A percentile compares a stretch with the other conserved stretches of the same genome.
phyloP scores from a whole-genome alignment of 768 basidiomycete genomes.

The Collybia sordida region DNA sequence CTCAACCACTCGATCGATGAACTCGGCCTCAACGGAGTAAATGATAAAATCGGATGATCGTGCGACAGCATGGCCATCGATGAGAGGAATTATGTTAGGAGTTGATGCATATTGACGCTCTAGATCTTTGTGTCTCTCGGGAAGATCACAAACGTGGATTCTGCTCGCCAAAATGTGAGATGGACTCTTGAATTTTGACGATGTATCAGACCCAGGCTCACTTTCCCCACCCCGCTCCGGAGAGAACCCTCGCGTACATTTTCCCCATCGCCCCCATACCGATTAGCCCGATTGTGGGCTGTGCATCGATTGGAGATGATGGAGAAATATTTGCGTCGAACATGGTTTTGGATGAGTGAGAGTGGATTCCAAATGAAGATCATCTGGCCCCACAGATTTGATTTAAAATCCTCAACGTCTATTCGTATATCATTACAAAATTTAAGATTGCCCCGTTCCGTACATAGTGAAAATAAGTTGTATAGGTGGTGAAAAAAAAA shows the following conservation, averaged over 20 bases:
- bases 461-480: too few species aligned
- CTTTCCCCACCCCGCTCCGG: constrained; percentile 85
- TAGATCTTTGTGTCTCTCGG: constrained; percentile 68
- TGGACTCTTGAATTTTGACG: neutral
- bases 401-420: too few species aligned
- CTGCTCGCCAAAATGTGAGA: constrained; percentile 36
- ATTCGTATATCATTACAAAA: too few species aligned
- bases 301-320: constrained; percentile 33
- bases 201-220: constrained; percentile 30
- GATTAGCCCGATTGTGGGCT: constrained; percentile 86
- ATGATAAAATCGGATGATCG: constrained; percentile 91
- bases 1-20: constrained; percentile 77
- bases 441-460: too few species aligned
- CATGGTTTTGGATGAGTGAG: constrained; percentile 9
- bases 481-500: too few species aligned
- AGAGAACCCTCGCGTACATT: constrained; percentile 86
- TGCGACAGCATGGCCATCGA: constrained; percentile 86
- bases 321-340: constrained; percentile 30
- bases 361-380: neutral
- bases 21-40: constrained; percentile 94
- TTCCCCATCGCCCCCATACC: constrained; percentile 98
- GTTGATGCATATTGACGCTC: constrained; percentile 49
- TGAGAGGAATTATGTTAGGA: constrained; percentile 64
- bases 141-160: constrained; percentile 87
- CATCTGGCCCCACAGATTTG: too few species aligned